These are phyloP conservation scores for Aspergillus carlsbadensis DNA, from an alignment of 495 filamentous ascomycete genomes.

Conservation along the genomic window DNA sequence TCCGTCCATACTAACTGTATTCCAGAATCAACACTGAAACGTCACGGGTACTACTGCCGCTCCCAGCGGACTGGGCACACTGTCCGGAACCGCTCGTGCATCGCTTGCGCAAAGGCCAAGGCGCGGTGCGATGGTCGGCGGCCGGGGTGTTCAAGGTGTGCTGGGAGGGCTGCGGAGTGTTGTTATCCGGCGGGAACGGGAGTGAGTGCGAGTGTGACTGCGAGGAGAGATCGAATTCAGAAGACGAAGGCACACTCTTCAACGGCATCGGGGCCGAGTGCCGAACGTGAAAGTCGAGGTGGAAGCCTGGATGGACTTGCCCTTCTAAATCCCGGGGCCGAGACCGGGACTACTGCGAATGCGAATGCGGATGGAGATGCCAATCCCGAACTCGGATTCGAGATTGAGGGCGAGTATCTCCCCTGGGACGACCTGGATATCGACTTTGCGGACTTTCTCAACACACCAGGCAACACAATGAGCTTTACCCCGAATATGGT, in stretches of 20 bases:
- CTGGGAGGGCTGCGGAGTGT: conserved; percentile 36
- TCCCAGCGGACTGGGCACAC: not conserved
- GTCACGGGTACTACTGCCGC: conserved; percentile 8
- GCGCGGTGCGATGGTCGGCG: conserved; percentile 39
- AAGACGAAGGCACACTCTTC: too few relatives aligned
- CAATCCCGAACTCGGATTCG: conserved; percentile 5
- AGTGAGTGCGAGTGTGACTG: not conserved
- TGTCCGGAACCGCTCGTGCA: conserved; percentile 36
- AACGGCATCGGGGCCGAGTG: too few relatives aligned
- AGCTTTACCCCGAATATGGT: too few relatives aligned
- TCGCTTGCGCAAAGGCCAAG: conserved; percentile 41
- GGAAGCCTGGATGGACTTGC: not conserved
- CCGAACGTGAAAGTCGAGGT: too few relatives aligned
- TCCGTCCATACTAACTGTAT: not conserved
- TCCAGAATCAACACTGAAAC: not conserved
- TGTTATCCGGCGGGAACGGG: conserved; percentile 35
- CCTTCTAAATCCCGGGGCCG: too few relatives aligned
- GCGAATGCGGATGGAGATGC: not conserved
- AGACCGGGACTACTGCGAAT: too few relatives aligned
- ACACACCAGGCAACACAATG: not conserved
- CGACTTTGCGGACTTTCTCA: conserved; percentile 22
- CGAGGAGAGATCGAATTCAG: too few relatives aligned
- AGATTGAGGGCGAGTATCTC: not conserved
- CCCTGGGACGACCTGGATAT: conserved; percentile 18
- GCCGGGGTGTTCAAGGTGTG: conserved; percentile 44